Base-by-base conservation (phyloP, 805 yeast genomes). In the Myxozyma melibiosi region DNA sequence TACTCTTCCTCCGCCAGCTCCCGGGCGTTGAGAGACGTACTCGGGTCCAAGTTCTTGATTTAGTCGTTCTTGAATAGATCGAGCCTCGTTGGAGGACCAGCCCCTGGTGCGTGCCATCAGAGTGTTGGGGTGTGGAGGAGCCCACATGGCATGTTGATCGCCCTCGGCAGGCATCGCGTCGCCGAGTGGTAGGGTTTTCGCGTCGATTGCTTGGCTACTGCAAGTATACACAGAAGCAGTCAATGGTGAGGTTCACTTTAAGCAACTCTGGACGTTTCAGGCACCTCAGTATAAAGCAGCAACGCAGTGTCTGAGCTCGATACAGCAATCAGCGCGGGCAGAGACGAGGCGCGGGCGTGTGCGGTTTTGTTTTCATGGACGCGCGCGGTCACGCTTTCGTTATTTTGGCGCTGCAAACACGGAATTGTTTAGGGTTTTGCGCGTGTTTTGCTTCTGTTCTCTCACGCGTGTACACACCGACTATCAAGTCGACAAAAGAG, bases 11-110 rank as follows among this genome's bases (percentile, higher is more conserved):
- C 73, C 73, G 0, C 86, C 87, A 1, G 84, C 85, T 0, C 85
- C 87, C 11, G 85, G 82, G 14, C 90, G 73, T 28, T 76, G 76
- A 48, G 86, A 78, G 24, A 84, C 80, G 62, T 74, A 83, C 64
- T 83, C 87, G 1, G 86, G 86, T 0, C 88, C 87, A 20, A 84
- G 69, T 46, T 73, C 71, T 38, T 65, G 69, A 41, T 70, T 72
- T 35, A 77, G 68, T 22, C 42, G 16, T 13, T 43, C 39, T 44
- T 57, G 57, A 34, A 68, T 63, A 6, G 63, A 65, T 30, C 66
- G 66, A 18, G 49, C 51, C 22, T 66, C 61, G 7, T 27, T 50
- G 1, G 37, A 43, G 6, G 64, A 43, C 68, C 68, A 66, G 2
- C 41, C 50, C 6, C 31, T 45, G 11, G 33, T 39, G 14, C 50